A percentile compares a stretch with the other conserved stretches of the same genome.
These are phyloP conservation scores for Aspergillus brasiliensis DNA, from an alignment of 2,329 filamentous ascomycete genomes.

Conservation along the genomic window DNA sequence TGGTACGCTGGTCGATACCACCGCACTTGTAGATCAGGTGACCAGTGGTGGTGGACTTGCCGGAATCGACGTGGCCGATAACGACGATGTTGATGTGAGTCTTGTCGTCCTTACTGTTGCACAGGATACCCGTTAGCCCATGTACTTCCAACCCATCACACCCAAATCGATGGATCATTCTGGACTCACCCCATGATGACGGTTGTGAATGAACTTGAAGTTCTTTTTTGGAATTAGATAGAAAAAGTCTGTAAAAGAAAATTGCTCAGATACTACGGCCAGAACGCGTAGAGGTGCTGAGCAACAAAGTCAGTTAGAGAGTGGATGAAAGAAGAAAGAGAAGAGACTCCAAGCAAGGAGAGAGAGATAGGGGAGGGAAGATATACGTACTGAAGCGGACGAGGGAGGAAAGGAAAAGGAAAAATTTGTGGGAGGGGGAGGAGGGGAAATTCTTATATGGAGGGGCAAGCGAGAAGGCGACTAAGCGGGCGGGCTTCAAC, in stretches of 20 bases:
- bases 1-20: conserved; percentile 99
- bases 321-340: conserved; percentile 25
- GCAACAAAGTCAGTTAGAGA: conserved; percentile 32
- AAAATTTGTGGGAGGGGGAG: conserved; percentile 44
- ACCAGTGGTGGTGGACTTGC: conserved; percentile 95
- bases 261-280: conserved; percentile 56
- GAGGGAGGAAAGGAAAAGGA: conserved; percentile 37
- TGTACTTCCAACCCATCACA: conserved; percentile 15
- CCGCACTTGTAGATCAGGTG: conserved; percentile 99
- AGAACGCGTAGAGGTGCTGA: conserved; percentile 54
- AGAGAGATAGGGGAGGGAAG: conserved; percentile 21
- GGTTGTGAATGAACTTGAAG: conserved; percentile 49
- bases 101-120: conserved; percentile 87
- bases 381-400: conserved; percentile 52
- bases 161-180: conserved; percentile 3
- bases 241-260: conserved; percentile 39
- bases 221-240: conserved; percentile 49
- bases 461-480: conserved; percentile 48
- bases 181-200: conserved; percentile 64
- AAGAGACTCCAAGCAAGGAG: conserved; percentile 22
- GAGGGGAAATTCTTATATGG: conserved; percentile 52
- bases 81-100: conserved; percentile 97
- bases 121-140: conserved; percentile 8
- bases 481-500: conserved; percentile 40
- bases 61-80: conserved; percentile 99